A percentile compares a stretch with the other conserved stretches of the same genome.
Evolutionary conservation across 2,329 filamentous ascomycete species (phyloP).

Genomic region (Aspergillus quadrilineatus): DNA sequence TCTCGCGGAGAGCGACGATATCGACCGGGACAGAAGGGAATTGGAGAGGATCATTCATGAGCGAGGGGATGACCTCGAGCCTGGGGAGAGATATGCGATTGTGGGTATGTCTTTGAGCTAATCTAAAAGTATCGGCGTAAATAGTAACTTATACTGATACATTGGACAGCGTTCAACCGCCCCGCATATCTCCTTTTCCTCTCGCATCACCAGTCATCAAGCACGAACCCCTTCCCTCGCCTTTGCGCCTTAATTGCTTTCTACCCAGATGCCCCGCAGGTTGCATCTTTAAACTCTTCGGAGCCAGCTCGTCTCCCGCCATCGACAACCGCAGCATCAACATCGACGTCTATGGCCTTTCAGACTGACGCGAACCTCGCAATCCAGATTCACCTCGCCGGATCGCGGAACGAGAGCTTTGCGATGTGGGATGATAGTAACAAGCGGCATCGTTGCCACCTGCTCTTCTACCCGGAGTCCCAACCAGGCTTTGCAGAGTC

Average conservation of each 20-base stretch:
- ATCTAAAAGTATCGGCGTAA: background rate
- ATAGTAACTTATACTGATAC: background rate
- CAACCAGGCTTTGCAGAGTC: constrained; percentile 67
- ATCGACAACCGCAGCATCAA: constrained; percentile 18
- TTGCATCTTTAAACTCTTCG: background rate
- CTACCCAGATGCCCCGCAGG: constrained; percentile 43
- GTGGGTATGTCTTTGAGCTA: constrained; percentile 47
- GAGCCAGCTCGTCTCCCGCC: constrained; percentile 20
- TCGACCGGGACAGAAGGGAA: constrained; percentile 51
- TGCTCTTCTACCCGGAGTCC: constrained; percentile 55
- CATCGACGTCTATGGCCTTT: constrained; percentile 11
- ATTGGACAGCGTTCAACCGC: constrained; percentile 52
- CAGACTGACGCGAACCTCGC: constrained; percentile 31
- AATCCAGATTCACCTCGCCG: constrained; percentile 58
- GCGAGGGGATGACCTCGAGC: constrained; percentile 54
- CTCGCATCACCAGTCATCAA: constrained; percentile 40
- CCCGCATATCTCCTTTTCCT: constrained; percentile 58
- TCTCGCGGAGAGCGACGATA: constrained; percentile 17
- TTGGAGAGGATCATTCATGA: constrained; percentile 51
- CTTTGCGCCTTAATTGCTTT: constrained; percentile 60
- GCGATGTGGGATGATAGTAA: constrained; percentile 22
- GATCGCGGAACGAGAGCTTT: constrained; percentile 41
- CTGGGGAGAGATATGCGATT: constrained; percentile 58
- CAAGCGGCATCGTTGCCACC: constrained; percentile 32
- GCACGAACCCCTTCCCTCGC: constrained; percentile 56